Evolutionary conservation across 169 alveolate genomes (phyloP), one percentile per base, ranked within the genome.

Genomic region (Eimeria sp.): DNA sequence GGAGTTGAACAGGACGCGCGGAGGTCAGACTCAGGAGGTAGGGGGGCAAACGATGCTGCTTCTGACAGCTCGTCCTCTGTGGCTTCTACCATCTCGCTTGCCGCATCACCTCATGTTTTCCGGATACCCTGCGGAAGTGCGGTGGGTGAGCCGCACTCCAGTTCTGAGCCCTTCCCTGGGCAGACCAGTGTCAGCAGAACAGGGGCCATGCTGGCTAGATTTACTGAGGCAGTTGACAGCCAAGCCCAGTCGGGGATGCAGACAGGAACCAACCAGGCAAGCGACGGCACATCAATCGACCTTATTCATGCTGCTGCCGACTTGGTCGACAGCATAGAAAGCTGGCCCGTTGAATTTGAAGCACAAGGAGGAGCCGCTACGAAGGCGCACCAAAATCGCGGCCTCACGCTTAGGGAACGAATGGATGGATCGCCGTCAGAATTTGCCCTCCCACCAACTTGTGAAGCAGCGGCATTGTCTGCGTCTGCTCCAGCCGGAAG

Each of bases 21-120:
- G 40, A 43, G 66, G 6, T 4, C 62, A 64, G 60, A 25, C 68
- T 8, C 82, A n/a, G 64, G 66, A 54, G 56, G 30, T 40, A 43
- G 46, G 30, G n/a, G 49, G 49, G 54, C 82, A 43, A 46, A 40
- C 20, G 93, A 58, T n/a, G 66, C 62, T 56, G 93, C 78, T 20
- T 87, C 93, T 13, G 93, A 87, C 66, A 64, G 93, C n/a, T 60
- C 93, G n/a, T 85, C 91, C 20, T 87, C 93, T 40, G 93, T 87
- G 56, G 64, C 37, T 25, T 87, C 93, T 0, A 87, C 93, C 8
- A 64, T 87, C n/a, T 87, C 93, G 11, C 93, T 87, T 14, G 62
- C 78, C 62, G 93, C 93, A 10, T 71, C 93, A 52, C 93, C 93
- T 27, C 93, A 87, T 54, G 62, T 87, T 25, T 87, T 87, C 66